Conservation (phyloP, 352 stramenopile species). For the Globisporangium sylvaticum region DNA sequence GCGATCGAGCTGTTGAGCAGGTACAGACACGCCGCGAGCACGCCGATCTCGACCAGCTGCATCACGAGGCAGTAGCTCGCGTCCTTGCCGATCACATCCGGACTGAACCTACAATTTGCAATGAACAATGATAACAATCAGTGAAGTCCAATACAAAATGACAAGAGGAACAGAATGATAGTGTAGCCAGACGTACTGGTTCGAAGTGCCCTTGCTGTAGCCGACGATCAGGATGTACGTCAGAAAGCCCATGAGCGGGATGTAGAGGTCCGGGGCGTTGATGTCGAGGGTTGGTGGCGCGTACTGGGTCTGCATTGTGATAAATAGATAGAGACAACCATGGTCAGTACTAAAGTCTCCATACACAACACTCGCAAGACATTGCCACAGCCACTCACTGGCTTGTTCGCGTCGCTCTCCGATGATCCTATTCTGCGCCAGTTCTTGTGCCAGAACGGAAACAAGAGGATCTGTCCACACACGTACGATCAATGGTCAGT, state of each 20-base stretch:
- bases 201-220: conserved; percentile 93
- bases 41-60: conserved; percentile 90
- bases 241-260: conserved; percentile 98
- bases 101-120: conserved; percentile 86
- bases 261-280: conserved; percentile 98
- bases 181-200: conserved; percentile 56
- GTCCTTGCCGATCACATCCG: conserved; percentile 94
- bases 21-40: conserved; percentile 93
- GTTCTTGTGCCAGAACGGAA: conserved; percentile 86
- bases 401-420: conserved; percentile 63
- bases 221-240: conserved; percentile 98
- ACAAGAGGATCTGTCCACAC: conserved; percentile 62
- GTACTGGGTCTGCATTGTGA: conserved; percentile 58
- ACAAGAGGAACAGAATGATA: not conserved
- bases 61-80: conserved; percentile 90
- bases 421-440: conserved; percentile 72
- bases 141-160: not conserved
- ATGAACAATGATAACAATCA: not conserved
- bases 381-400: conserved; percentile 23
- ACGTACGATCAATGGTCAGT: not conserved
- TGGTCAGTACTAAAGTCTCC: not conserved
- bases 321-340: not conserved
- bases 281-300: conserved; percentile 92
- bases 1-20: conserved; percentile 90
- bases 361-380: not conserved